Base-by-base conservation (phyloP, 176 grass and related monocot genomes). In the Bonia amplexicaulis region DNA sequence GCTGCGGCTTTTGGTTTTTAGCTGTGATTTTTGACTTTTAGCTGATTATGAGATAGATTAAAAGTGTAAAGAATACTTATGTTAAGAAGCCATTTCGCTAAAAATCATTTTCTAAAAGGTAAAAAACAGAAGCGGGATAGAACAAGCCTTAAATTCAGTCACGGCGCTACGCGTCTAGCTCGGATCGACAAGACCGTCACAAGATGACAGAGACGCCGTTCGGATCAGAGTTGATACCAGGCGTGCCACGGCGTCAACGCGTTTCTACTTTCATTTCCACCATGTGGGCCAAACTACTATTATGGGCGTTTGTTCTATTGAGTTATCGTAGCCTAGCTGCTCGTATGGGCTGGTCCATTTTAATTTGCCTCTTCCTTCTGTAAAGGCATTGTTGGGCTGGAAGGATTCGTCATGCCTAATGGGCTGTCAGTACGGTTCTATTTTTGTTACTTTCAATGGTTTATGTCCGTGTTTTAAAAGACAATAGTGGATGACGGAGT, bases 131-230 rank as follows among this genome's bases (percentile, higher is more conserved):
- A 37, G 35, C 35, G 35, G 4, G 35, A 37, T 37, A 37, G 35
- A 37, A 0, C 4, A 5, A 37, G 35, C 35, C 35, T 37, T 85
- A 12, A 89, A 85, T 81, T 76, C 31, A 62, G 70, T 81, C 88
- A 76, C 19, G 9, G 5, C 20, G 6, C 49, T 14, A 53, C 25
- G 1, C 23, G 12, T 4, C 20, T 12, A 7, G 44, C 44, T 65
- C 10, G 17, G 31, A 46, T 73, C 67, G 55, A 72, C 57, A 8
- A 12, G 51, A 41, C 40, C 7, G 6, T 41, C 40, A 41, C 40
- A 41, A 8, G 40, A 48, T 27, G 77, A 33, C 31, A 37, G 35
- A 52, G 25, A 3, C 6, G 17, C 6, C 17, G 52, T 54, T 20
- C 52, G 2, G 19, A 7, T 54, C 52, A 54, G 17, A 20, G 17